Evolutionary conservation across 1,284 basidiomycete genomes (phyloP).

Genomic region (Trichosporon coremiiforme): DNA sequence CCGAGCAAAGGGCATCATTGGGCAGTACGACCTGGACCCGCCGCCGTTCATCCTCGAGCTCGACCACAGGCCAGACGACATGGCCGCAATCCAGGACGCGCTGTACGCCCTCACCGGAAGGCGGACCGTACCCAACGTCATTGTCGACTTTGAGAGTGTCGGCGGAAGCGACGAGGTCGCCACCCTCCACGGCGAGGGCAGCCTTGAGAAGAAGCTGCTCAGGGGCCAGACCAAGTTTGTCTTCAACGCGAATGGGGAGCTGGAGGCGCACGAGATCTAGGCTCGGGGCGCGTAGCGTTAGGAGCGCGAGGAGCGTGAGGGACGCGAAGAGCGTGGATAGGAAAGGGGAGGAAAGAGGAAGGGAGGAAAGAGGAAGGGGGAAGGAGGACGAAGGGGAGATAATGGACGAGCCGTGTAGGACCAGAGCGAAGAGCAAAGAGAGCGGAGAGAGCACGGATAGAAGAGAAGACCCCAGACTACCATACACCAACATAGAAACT

Average conservation of each 20-base stretch:
- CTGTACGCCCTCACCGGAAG: constrained; percentile 51
- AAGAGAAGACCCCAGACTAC: too few species aligned
- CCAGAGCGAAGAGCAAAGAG: too few species aligned
- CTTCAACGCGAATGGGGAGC: not conserved
- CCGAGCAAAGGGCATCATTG: constrained; percentile 52
- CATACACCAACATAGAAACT: too few species aligned
- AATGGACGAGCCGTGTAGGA: too few species aligned
- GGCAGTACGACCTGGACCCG: constrained; percentile 43
- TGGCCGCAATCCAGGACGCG: constrained; percentile 45
- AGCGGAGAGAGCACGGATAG: too few species aligned
- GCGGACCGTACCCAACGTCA: constrained; percentile 56
- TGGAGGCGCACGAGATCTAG: not conserved
- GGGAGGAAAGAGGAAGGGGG: too few species aligned
- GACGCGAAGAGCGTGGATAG: not conserved
- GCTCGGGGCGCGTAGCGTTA: too few species aligned
- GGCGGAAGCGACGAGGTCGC: constrained; percentile 56
- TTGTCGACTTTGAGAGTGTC: constrained; percentile 51
- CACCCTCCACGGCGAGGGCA: constrained; percentile 53
- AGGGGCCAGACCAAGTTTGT: constrained; percentile 12
- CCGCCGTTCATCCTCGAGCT: constrained; percentile 54
- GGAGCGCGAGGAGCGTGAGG: too few species aligned
- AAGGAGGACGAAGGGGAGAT: too few species aligned
- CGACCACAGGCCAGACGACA: constrained; percentile 52
- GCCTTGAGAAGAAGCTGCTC: constrained; percentile 30
- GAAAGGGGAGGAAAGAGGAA: not conserved